Conservation (phyloP, 1,139 yeast species). For the Saccharomyces hybrid region DNA sequence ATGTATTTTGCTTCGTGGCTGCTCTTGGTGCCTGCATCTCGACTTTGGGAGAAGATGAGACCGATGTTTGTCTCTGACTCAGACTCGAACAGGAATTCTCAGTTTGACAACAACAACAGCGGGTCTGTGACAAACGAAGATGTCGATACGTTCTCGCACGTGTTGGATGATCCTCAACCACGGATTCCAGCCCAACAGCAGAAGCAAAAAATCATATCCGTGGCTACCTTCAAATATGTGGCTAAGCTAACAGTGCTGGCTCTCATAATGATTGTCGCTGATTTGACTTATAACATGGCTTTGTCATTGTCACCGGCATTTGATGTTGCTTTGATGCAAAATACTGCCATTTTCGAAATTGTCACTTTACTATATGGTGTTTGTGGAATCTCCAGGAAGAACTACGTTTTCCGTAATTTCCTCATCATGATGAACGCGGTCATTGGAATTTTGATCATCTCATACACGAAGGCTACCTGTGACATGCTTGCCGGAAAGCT, state of each 20-base stretch:
- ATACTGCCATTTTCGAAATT: slow-evolving; percentile 23
- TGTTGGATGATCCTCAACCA: not conserved
- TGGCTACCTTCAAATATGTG: slow-evolving; percentile 4
- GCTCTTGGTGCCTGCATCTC: slow-evolving; percentile 5
- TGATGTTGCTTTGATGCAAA: slow-evolving; percentile 24
- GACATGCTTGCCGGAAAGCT: slow-evolving; percentile 24
- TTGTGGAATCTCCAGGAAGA: slow-evolving; percentile 11
- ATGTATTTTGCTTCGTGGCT: slow-evolving; percentile 7
- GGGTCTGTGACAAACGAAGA: not conserved
- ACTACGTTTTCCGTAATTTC: slow-evolving; percentile 11
- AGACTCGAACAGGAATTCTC: not conserved
- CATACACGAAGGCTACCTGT: slow-evolving; percentile 25
- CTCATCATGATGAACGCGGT: slow-evolving; percentile 11
- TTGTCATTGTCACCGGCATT: slow-evolving; percentile 23
- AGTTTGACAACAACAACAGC: not conserved
- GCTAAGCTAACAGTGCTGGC: slow-evolving; percentile 14
- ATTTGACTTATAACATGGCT: slow-evolving; percentile 17
- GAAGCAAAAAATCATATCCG: not conserved
- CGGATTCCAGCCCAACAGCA: not conserved
- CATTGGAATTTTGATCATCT: slow-evolving; percentile 17
- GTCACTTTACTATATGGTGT: slow-evolving; percentile 20
- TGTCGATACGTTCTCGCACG: not conserved
- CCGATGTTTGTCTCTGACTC: not conserved
- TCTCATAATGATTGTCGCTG: slow-evolving; percentile 10
- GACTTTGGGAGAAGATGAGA: slow-evolving; percentile 4